Evolutionary conservation across 805 yeast species (phyloP).

Genomic region (Jamesozyma hellenica): DNA sequence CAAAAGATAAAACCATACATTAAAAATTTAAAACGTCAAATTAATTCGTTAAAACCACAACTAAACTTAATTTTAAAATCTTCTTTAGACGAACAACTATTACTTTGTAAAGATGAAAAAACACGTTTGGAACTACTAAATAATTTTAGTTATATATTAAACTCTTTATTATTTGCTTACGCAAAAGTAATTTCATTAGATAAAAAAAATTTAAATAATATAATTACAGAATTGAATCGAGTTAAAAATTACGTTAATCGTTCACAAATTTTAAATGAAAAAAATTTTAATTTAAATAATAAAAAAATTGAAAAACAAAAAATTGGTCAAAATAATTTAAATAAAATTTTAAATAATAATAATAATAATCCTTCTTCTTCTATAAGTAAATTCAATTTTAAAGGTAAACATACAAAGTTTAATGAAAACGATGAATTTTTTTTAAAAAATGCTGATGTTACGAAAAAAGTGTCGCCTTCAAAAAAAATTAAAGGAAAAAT

Average conservation of each 20-base stretch:
- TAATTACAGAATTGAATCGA: constrained; percentile 56
- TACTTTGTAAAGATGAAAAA: constrained; percentile 14
- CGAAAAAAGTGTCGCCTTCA: neutral
- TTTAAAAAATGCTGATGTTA: constrained; percentile 2
- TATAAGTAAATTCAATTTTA: constrained; percentile 35
- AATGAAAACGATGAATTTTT: too few relatives aligned
- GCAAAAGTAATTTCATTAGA: constrained; percentile 18
- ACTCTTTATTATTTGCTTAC: constrained; percentile 24
- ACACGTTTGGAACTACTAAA: constrained; percentile 20
- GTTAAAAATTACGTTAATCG: constrained; percentile 60
- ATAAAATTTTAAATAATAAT: neutral
- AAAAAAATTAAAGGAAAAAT: neutral
- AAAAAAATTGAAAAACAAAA: constrained; percentile 19
- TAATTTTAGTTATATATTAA: constrained; percentile 21
- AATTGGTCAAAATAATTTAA: constrained; percentile 29
- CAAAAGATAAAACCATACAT: constrained; percentile 23
- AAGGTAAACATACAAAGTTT: constrained; percentile 47
- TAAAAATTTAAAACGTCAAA: constrained; percentile 16
- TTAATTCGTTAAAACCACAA: constrained; percentile 13
- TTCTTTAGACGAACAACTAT: constrained; percentile 23
- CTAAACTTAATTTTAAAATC: constrained; percentile 14
- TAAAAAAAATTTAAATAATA: constrained; percentile 30
- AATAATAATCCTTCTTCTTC: constrained; percentile 38
- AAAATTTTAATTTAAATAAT: constrained; percentile 7
- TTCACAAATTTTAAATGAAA: constrained; percentile 26